A percentile compares a stretch with the other conserved stretches of the same genome.
phyloP scores from a whole-genome alignment of 176 grass and related monocot genomes.

The Poa pratensis region DNA sequence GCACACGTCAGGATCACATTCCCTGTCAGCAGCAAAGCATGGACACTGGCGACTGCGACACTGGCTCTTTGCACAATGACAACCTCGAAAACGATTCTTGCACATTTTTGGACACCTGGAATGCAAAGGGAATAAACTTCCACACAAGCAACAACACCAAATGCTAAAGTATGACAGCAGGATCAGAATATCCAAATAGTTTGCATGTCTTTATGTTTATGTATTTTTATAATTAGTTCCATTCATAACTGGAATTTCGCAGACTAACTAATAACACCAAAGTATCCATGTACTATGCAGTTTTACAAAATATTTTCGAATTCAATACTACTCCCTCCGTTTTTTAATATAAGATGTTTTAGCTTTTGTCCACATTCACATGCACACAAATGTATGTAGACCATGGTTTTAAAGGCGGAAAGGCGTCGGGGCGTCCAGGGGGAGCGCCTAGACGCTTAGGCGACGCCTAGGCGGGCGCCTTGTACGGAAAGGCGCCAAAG shows the following conservation, averaged over 20 bases:
- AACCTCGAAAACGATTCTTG: slow-evolving; percentile 96
- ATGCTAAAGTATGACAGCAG: slow-evolving; percentile 27
- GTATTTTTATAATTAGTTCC: background rate
- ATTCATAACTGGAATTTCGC: background rate
- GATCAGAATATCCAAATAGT: slow-evolving; percentile 1
- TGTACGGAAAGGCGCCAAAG: no score
- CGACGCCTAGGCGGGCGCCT: no score
- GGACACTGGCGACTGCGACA: slow-evolving; percentile 98
- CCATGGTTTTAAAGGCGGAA: no score
- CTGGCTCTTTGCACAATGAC: slow-evolving; percentile 98
- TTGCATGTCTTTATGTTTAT: background rate
- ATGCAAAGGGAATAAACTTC: slow-evolving; percentile 48
- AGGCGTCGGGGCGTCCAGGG: no score
- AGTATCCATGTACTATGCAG: background rate
- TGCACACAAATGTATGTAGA: no score
- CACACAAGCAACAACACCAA: slow-evolving; percentile 7
- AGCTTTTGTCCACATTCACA: no score
- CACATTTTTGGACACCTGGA: slow-evolving; percentile 93
- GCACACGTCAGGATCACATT: slow-evolving; percentile 97
- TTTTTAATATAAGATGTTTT: no score
- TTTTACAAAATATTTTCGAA: background rate
- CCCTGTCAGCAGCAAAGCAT: slow-evolving; percentile 97
- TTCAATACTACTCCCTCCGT: no score
- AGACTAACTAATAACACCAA: slow-evolving; percentile 30
- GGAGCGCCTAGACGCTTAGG: no score